These are phyloP conservation scores for Ramicandelaber brevisporus DNA, from an alignment of 192 early-diverging fungal species.

Conservation along the genomic window DNA sequence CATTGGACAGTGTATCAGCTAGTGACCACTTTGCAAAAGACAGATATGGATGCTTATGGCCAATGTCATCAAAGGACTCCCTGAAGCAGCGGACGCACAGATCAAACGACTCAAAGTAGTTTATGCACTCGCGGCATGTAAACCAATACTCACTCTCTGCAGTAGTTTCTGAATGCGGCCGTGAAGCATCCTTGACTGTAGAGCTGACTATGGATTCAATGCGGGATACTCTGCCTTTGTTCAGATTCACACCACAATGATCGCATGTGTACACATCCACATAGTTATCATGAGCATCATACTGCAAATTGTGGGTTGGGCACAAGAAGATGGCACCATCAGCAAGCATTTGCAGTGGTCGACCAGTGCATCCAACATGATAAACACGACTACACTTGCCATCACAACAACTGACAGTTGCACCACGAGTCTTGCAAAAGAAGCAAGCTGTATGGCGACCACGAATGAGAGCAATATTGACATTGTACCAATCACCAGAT, in stretches of 20 bases:
- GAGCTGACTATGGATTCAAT: constrained; percentile 7
- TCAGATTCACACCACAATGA: constrained; percentile 22
- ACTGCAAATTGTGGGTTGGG: constrained; percentile 33
- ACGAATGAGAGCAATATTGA: constrained; percentile 41
- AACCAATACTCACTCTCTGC: constrained; percentile 10
- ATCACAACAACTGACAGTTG: constrained; percentile 73
- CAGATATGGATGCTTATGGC: no score
- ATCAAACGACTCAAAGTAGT: constrained; percentile 48
- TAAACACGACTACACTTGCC: constrained; percentile 56
- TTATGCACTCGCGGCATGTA: constrained; percentile 20
- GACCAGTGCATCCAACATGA: constrained; percentile 55
- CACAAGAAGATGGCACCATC: constrained; percentile 78
- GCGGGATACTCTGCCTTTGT: constrained; percentile 6
- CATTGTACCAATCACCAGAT: constrained; percentile 60
- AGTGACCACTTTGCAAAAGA: no score
- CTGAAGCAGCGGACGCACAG: constrained; percentile 20
- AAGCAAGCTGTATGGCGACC: constrained; percentile 50
- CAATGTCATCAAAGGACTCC: no score
- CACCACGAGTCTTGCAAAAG: constrained; percentile 51
- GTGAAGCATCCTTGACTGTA: constrained; percentile 17
- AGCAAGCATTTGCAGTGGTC: constrained; percentile 38
- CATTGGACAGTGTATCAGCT: no score
- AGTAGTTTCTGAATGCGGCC: constrained; percentile 9
- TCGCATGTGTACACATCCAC: constrained; percentile 48
- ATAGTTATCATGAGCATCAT: constrained; percentile 22